Conservation (phyloP, 345 rosid species). For the Hypericum androsaemum region DNA sequence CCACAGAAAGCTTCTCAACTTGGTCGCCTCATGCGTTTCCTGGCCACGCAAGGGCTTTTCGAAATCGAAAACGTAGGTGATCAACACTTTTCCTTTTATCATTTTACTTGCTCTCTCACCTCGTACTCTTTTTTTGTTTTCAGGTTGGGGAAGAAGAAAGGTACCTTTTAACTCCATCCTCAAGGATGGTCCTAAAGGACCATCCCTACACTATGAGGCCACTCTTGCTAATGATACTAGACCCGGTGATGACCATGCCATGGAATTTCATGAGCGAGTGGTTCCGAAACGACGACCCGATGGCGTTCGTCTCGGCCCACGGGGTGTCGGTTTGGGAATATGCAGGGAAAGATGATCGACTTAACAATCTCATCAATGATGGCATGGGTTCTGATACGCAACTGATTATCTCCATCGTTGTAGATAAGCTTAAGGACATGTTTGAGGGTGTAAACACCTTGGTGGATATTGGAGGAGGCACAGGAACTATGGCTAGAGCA, state of each 20-base stretch:
- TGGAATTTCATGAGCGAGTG: background rate
- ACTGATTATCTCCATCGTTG: background rate
- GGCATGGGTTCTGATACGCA: background rate
- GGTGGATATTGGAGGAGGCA: background rate
- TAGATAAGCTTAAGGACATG: background rate
- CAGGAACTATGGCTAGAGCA: background rate
- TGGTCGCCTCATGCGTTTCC: too few relatives aligned
- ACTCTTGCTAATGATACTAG: background rate
- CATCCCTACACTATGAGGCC: background rate
- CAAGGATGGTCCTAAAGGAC: conserved; percentile 1
- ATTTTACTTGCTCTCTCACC: background rate
- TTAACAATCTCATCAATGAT: background rate
- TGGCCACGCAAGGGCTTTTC: too few relatives aligned
- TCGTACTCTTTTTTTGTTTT: conserved; percentile 3
- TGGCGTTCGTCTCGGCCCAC: background rate
- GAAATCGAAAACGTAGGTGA: too few relatives aligned
- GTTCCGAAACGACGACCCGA: conserved; percentile 6
- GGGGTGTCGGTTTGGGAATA: background rate
- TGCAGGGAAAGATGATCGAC: background rate
- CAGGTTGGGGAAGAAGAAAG: background rate
- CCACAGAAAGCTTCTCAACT: too few relatives aligned
- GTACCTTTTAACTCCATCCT: conserved; percentile 3
- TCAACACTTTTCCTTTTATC: background rate
- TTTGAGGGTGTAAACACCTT: background rate
- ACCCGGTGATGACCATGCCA: conserved; percentile 1